phyloP scores from a whole-genome alignment of 306 rosid genomes.

The Astragalus membranaceus region DNA sequence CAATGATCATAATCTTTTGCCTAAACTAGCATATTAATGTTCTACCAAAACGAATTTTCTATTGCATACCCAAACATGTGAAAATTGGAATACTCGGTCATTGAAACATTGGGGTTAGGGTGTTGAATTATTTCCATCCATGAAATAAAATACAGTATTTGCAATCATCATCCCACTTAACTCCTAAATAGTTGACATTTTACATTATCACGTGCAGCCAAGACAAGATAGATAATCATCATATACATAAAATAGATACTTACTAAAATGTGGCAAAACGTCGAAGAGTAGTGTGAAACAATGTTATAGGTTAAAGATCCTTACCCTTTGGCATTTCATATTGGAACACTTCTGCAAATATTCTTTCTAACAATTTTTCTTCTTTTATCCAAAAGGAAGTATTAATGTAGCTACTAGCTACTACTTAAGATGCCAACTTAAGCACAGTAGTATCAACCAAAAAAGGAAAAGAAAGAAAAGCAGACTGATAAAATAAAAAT shows the following conservation, averaged over 20 bases:
- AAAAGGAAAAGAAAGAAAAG: too few relatives aligned
- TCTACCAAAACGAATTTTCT: background rate
- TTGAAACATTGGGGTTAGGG: background rate
- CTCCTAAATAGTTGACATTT: background rate
- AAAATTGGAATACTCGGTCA: background rate
- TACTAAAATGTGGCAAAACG: constrained; percentile 5
- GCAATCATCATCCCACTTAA: background rate
- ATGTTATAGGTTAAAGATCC: constrained; percentile 6
- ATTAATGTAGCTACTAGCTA: too few relatives aligned
- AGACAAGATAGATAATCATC: background rate
- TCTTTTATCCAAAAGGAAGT: too few relatives aligned
- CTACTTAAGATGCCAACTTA: too few relatives aligned
- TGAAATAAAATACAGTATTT: background rate
- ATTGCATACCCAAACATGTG: background rate
- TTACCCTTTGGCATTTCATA: constrained; percentile 69
- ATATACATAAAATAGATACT: background rate
- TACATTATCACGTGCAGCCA: background rate
- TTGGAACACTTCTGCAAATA: constrained; percentile 52
- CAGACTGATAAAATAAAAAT: too few relatives aligned
- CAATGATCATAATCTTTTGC: background rate
- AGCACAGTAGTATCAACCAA: too few relatives aligned
- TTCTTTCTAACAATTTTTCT: too few relatives aligned
- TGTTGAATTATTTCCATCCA: background rate
- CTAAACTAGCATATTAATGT: background rate
- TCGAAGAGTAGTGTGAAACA: background rate